These are phyloP conservation scores for Tolypocladium capitatum DNA, from an alignment of 2,329 filamentous ascomycete species.

Conservation along the genomic window DNA sequence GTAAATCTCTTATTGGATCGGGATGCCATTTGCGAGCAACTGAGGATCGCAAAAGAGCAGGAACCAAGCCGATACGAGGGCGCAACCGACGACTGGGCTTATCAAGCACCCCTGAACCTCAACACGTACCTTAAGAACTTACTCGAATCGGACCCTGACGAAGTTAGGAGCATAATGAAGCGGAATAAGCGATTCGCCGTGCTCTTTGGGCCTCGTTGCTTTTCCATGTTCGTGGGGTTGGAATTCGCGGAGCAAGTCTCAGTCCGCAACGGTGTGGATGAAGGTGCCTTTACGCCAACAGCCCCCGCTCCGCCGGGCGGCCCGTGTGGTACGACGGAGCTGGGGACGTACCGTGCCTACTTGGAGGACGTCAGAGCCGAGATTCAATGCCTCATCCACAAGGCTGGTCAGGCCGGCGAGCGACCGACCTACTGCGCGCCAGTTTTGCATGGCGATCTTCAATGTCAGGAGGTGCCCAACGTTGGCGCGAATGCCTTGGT, in stretches of 20 bases:
- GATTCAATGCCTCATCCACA: constrained; percentile 29
- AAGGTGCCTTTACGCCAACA: constrained; percentile 23
- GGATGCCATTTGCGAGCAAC: constrained; percentile 25
- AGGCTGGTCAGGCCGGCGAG: constrained; percentile 18
- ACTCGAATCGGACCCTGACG: constrained; percentile 22
- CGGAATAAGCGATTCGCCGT: constrained; percentile 44
- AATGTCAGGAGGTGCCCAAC: constrained; percentile 16
- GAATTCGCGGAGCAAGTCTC: constrained; percentile 31
- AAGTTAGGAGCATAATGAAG: constrained; percentile 34
- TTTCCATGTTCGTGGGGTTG: constrained; percentile 33
- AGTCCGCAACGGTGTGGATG: constrained; percentile 24
- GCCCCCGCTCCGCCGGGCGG: constrained; percentile 18
- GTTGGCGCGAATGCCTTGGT: constrained; percentile 14
- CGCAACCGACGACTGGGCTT: constrained; percentile 25
- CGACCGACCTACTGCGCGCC: constrained; percentile 15
- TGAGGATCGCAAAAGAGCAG: constrained; percentile 24
- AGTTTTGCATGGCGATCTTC: constrained; percentile 18
- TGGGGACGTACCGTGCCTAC: constrained; percentile 31
- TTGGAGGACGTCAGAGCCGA: constrained; percentile 37
- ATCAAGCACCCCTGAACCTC: constrained; percentile 30
- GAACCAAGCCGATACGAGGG: constrained; percentile 36
- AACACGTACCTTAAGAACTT: constrained; percentile 39
- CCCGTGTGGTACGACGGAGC: constrained; percentile 20
- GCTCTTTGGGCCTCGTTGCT: constrained; percentile 37
- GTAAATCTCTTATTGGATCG: constrained; percentile 31